Conservation (phyloP, 1,139 yeast genomes). For the Groenewaldozyma sp. region DNA sequence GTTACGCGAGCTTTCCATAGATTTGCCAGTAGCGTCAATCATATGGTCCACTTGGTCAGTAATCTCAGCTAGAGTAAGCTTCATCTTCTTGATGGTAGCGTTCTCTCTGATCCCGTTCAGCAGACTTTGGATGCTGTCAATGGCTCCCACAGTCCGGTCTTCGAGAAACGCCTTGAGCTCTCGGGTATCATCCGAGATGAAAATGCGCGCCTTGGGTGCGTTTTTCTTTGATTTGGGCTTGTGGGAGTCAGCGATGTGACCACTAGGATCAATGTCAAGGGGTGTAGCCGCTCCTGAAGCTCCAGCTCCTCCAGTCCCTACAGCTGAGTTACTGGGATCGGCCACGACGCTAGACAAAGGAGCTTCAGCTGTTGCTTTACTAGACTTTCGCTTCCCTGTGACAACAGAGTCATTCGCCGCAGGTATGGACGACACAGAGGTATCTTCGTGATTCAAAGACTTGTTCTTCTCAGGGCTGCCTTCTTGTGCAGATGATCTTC, state of each 20-base stretch:
- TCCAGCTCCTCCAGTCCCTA: no score
- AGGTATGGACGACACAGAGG: no score
- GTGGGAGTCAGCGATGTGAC: no score
- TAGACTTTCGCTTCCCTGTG: background rate
- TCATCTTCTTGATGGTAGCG: constrained; percentile 65
- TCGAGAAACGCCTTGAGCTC: constrained; percentile 81
- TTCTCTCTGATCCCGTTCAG: constrained; percentile 41
- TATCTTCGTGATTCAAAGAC: no score
- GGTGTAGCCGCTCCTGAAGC: no score
- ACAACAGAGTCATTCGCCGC: background rate
- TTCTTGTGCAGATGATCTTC: no score
- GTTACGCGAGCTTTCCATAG: constrained; percentile 84
- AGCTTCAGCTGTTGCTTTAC: background rate
- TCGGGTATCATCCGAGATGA: background rate
- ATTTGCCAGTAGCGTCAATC: constrained; percentile 82
- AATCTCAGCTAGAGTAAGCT: constrained; percentile 65
- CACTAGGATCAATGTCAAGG: no score
- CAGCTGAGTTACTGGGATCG: no score
- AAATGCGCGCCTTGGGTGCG: background rate
- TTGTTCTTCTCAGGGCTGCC: no score
- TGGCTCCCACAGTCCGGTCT: constrained; percentile 89
- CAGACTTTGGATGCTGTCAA: constrained; percentile 77
- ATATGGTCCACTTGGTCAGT: constrained; percentile 71
- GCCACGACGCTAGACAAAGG: no score
- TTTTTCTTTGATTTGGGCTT: no score